phyloP scores from a whole-genome alignment of 352 stramenopile species.

The Globisporangium cystogenes region DNA sequence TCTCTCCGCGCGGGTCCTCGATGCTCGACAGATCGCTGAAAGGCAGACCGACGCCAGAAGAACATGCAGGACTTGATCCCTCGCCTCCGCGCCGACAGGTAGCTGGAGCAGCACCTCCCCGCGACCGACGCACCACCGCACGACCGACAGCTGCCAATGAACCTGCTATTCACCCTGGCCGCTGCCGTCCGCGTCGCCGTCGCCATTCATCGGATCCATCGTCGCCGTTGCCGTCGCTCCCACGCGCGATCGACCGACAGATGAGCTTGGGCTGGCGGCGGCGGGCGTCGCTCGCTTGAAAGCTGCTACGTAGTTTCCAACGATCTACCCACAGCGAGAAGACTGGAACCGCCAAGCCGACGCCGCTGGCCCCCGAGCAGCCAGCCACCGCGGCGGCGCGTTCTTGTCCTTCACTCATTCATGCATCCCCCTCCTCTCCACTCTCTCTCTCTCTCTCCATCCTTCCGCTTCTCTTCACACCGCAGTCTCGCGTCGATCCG shows the following conservation, averaged over 20 bases:
- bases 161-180: background rate
- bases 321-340: conserved; percentile 10
- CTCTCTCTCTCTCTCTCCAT: conserved; percentile 6
- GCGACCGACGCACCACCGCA: background rate
- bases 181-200: background rate
- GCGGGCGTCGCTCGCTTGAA: conserved; percentile 4
- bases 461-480: conserved; percentile 4
- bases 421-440: conserved; percentile 11
- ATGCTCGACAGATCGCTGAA: conserved; percentile 10
- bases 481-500: conserved; percentile 1
- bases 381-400: conserved; percentile 1
- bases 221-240: background rate
- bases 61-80: conserved; percentile 5
- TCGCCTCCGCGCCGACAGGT: conserved; percentile 1
- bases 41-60: conserved; percentile 7
- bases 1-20: background rate
- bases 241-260: background rate
- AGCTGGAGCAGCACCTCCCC: background rate
- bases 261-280: conserved; percentile 5
- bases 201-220: background rate
- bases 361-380: conserved; percentile 3
- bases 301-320: conserved; percentile 13
- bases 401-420: conserved; percentile 15
- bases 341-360: background rate
- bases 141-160: conserved; percentile 2